phyloP scores from a whole-genome alignment of 2,329 filamentous ascomycete species.

The Daldinia eschscholtzii region DNA sequence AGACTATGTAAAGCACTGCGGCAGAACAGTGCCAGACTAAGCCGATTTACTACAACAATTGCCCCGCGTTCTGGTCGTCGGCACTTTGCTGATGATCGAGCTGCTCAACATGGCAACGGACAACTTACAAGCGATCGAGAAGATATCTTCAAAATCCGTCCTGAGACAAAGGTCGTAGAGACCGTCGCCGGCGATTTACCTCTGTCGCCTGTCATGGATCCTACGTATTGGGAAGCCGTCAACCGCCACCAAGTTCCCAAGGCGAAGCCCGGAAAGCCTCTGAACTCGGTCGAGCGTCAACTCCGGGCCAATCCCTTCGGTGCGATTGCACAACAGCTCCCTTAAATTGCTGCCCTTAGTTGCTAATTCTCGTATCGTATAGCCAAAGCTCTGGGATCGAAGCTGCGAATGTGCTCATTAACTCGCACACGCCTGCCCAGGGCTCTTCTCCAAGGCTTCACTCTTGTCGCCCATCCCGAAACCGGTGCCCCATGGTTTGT shows the following conservation, averaged over 20 bases:
- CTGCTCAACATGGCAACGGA: neutral
- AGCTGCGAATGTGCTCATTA: conserved; percentile 67
- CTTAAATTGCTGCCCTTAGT: conserved; percentile 1
- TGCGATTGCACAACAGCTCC: conserved; percentile 52
- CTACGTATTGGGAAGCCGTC: conserved; percentile 60
- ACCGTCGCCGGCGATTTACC: conserved; percentile 63
- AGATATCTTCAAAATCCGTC: conserved; percentile 55
- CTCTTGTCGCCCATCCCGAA: conserved; percentile 66
- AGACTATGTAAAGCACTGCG: conserved; percentile 50
- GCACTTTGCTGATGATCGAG: conserved; percentile 37
- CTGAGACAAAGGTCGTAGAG: conserved; percentile 58
- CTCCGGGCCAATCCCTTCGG: conserved; percentile 74
- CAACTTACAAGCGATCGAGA: conserved; percentile 31
- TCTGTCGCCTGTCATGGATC: conserved; percentile 68
- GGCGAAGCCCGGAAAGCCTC: conserved; percentile 51
- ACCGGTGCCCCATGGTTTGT: conserved; percentile 68
- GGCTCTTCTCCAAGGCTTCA: conserved; percentile 74
- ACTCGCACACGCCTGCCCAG: conserved; percentile 65
- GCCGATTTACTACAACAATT: conserved; percentile 21
- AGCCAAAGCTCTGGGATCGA: conserved; percentile 73
- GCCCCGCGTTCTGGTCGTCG: conserved; percentile 29
- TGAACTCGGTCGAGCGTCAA: conserved; percentile 66
- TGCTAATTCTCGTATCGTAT: conserved; percentile 4
- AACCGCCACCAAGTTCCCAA: conserved; percentile 59
- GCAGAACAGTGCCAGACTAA: conserved; percentile 43